A percentile compares a stretch with the other conserved stretches of the same genome.
Evolutionary conservation across 306 rosid species (phyloP).

Genomic region (Cicer cuneatum): DNA sequence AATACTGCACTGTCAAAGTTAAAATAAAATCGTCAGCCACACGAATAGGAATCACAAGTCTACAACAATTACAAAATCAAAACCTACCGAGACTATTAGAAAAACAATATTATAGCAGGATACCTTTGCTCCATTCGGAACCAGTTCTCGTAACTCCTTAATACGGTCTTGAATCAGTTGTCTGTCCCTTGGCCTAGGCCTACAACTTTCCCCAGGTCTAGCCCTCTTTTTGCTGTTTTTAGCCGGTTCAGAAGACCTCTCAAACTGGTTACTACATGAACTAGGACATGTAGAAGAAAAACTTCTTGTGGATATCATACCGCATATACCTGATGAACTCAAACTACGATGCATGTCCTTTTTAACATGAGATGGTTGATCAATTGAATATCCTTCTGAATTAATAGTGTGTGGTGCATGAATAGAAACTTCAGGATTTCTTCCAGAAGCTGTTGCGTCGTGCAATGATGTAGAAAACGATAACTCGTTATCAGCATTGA

Average conservation of each 20-base stretch:
- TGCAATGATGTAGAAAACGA: conserved; percentile 66
- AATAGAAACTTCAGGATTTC: conserved; percentile 66
- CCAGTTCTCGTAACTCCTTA: conserved; percentile 91
- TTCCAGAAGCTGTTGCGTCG: conserved; percentile 64
- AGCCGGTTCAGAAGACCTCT: conserved; percentile 73
- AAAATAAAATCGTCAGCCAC: conserved; percentile 48
- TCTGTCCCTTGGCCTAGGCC: conserved; percentile 98
- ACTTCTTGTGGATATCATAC: conserved; percentile 69
- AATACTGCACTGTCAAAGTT: conserved; percentile 79
- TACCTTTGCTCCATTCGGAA: conserved; percentile 95
- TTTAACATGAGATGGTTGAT: conserved; percentile 61
- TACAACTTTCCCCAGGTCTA: conserved; percentile 84
- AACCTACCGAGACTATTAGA: conserved; percentile 34
- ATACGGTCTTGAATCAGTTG: conserved; percentile 98
- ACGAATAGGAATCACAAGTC: conserved; percentile 30
- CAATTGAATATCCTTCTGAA: conserved; percentile 68
- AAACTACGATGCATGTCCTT: conserved; percentile 64
- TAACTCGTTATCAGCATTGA: conserved; percentile 58
- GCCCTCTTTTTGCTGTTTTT: conserved; percentile 86
- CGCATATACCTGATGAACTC: conserved; percentile 76
- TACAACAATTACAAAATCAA: conserved; percentile 27
- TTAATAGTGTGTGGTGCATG: conserved; percentile 50
- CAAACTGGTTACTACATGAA: conserved; percentile 74
- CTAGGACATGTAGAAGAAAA: conserved; percentile 79
- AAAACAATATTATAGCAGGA: conserved; percentile 25